A percentile compares a stretch with the other conserved stretches of the same genome.
phyloP scores from a whole-genome alignment of 2,329 filamentous ascomycete species.

The Stachybotrys chlorohalonatus region DNA sequence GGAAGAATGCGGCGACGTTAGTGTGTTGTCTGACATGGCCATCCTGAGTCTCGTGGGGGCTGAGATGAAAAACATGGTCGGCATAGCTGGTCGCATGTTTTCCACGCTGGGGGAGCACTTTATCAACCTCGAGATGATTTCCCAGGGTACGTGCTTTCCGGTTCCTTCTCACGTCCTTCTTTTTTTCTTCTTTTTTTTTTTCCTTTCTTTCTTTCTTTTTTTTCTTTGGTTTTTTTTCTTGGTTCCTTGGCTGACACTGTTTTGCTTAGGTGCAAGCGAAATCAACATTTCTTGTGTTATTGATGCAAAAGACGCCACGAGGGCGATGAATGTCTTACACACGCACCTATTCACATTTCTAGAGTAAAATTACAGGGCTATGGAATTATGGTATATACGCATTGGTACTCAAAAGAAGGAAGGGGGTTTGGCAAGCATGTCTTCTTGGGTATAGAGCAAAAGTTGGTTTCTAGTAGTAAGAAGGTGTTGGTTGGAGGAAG shows the following conservation, averaged over 20 bases:
- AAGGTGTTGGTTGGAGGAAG: too few relatives aligned
- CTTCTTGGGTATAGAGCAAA: not conserved
- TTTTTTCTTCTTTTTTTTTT: not conserved
- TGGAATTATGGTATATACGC: not conserved
- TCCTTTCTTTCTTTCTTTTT: not conserved
- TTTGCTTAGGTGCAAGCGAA: conserved; percentile 71
- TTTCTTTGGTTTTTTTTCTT: not conserved
- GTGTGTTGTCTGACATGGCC: conserved; percentile 84
- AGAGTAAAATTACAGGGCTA: conserved; percentile 44
- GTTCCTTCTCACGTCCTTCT: not conserved
- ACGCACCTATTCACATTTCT: conserved; percentile 95
- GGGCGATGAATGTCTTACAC: conserved; percentile 92
- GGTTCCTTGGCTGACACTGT: not conserved
- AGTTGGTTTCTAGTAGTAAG: too few relatives aligned
- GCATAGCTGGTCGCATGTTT: conserved; percentile 91
- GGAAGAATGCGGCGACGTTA: conserved; percentile 76
- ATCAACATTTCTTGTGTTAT: conserved; percentile 99
- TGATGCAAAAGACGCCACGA: conserved; percentile 78
- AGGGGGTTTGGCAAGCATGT: not conserved
- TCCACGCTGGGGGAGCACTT: conserved; percentile 85
- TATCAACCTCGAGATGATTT: conserved; percentile 99
- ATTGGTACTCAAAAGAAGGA: not conserved
- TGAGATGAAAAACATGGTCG: conserved; percentile 96
- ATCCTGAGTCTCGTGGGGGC: conserved; percentile 91
- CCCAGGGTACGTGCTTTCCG: conserved; percentile 59